A percentile compares a stretch with the other conserved stretches of the same genome.
These are phyloP conservation scores for Dactylellina cionopaga DNA, from an alignment of 2,329 filamentous ascomycete genomes.

Conservation along the genomic window DNA sequence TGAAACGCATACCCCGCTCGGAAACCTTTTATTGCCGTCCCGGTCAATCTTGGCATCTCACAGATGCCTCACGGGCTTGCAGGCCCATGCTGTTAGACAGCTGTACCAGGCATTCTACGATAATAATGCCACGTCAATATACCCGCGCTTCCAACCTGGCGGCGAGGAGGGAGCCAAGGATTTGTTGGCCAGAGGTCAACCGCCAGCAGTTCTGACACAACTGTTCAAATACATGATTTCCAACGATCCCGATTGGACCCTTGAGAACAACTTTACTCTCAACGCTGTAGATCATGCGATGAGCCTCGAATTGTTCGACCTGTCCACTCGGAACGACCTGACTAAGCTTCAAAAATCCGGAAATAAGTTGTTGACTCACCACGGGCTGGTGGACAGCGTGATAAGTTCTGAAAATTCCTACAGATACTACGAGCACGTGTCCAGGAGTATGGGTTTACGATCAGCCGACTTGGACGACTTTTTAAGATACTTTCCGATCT, in stretches of 20 bases:
- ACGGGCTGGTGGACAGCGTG: slow-evolving; percentile 58
- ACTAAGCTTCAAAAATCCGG: slow-evolving; percentile 61
- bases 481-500: slow-evolving; percentile 59
- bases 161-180: neutral
- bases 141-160: slow-evolving; percentile 19
- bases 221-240: slow-evolving; percentile 64
- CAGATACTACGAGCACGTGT: slow-evolving; percentile 27
- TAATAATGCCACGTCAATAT: slow-evolving; percentile 59
- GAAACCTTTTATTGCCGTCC: slow-evolving; percentile 58
- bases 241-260: slow-evolving; percentile 61
- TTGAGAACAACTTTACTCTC: slow-evolving; percentile 59
- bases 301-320: slow-evolving; percentile 58
- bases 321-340: slow-evolving; percentile 62
- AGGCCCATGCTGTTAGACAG: slow-evolving; percentile 58
- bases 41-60: slow-evolving; percentile 4
- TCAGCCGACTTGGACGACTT: slow-evolving; percentile 56
- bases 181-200: neutral
- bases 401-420: slow-evolving; percentile 24
- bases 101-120: slow-evolving; percentile 59
- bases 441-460: slow-evolving; percentile 9
- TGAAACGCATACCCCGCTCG: slow-evolving; percentile 59
- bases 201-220: slow-evolving; percentile 53
- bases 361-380: slow-evolving; percentile 64
- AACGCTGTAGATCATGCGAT: slow-evolving; percentile 60
- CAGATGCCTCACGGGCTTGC: slow-evolving; percentile 57